A percentile compares a stretch with the other conserved stretches of the same genome.
Evolutionary conservation across 1,284 basidiomycete genomes (phyloP).

Genomic region (Sporisorium sorghi): DNA sequence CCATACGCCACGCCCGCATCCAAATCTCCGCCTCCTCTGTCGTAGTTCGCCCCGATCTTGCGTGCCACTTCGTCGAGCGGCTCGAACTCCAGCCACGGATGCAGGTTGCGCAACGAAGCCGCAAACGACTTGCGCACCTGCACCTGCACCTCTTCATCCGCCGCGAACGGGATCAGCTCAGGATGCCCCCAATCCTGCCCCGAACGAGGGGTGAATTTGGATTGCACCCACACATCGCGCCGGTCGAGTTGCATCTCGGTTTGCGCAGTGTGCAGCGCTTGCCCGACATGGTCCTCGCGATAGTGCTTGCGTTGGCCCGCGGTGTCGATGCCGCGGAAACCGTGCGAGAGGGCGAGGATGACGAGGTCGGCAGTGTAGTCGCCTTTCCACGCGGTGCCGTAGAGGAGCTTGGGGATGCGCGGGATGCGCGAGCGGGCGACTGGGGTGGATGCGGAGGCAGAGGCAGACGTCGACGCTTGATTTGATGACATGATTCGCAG

Average conservation of each 20-base stretch:
- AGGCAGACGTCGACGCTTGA: constrained; percentile 21
- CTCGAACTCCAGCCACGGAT: constrained; percentile 48
- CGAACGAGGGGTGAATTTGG: constrained; percentile 62
- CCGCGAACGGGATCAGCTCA: constrained; percentile 50
- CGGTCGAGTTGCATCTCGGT: constrained; percentile 46
- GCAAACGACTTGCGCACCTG: constrained; percentile 56
- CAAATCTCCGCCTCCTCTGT: constrained; percentile 2
- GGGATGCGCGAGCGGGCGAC: constrained; percentile 22
- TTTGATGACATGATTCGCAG: constrained; percentile 18
- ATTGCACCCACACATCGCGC: constrained; percentile 62
- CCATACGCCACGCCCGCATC: constrained; percentile 44
- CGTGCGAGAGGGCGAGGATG: constrained; percentile 54
- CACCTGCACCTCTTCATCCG: constrained; percentile 45
- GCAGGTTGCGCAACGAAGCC: constrained; percentile 44
- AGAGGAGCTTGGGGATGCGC: constrained; percentile 56
- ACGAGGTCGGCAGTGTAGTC: constrained; percentile 57
- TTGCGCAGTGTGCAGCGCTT: constrained; percentile 46
- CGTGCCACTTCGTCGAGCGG: constrained; percentile 15
- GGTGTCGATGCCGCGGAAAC: constrained; percentile 66
- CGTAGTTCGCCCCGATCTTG: constrained; percentile 27
- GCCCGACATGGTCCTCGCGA: constrained; percentile 64
- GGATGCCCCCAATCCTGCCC: constrained; percentile 58
- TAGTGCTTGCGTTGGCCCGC: constrained; percentile 67
- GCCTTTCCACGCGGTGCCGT: constrained; percentile 68
- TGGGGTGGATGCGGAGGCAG: constrained; percentile 8